phyloP scores from a whole-genome alignment of 441 rosid species.

The Melastoma candidum region DNA sequence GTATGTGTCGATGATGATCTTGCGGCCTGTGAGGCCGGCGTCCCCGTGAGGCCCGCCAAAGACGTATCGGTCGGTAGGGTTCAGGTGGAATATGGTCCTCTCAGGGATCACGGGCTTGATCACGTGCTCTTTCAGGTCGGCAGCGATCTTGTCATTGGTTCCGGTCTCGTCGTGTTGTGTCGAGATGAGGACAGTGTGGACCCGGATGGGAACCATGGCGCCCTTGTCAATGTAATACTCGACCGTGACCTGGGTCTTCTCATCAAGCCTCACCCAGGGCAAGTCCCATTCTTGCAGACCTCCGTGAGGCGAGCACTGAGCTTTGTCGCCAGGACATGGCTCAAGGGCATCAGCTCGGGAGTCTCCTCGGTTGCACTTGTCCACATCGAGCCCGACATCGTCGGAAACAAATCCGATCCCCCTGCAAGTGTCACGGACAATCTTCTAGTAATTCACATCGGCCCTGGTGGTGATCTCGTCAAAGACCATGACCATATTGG shows the following conservation, averaged over 20 bases:
- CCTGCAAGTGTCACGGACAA: slow-evolving; percentile 60
- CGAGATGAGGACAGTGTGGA: slow-evolving; percentile 53
- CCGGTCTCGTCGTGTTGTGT: slow-evolving; percentile 63
- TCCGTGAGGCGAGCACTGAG: slow-evolving; percentile 43
- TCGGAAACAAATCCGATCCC: slow-evolving; percentile 45
- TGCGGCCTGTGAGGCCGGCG: slow-evolving; percentile 58
- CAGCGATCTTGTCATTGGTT: slow-evolving; percentile 52
- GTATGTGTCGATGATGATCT: slow-evolving; percentile 59
- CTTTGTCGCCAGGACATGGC: slow-evolving; percentile 45
- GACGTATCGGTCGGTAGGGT: slow-evolving; percentile 59
- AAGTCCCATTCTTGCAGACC: slow-evolving; percentile 48
- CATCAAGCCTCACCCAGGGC: slow-evolving; percentile 57
- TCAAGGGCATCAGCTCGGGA: slow-evolving; percentile 46
- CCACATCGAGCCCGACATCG: slow-evolving; percentile 55
- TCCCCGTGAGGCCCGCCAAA: slow-evolving; percentile 74
- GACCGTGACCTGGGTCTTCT: slow-evolving; percentile 58
- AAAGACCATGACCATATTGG: slow-evolving; percentile 69
- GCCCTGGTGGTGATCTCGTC: slow-evolving; percentile 66
- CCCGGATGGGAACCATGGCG: slow-evolving; percentile 53
- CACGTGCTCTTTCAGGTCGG: slow-evolving; percentile 49
- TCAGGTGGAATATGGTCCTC: slow-evolving; percentile 57
- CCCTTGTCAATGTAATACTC: slow-evolving; percentile 60
- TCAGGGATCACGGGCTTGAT: slow-evolving; percentile 52
- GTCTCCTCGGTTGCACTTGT: slow-evolving; percentile 63
- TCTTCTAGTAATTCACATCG: slow-evolving; percentile 46